phyloP scores from a whole-genome alignment of 164 flowering plant species.

The Vitis cinerea region DNA sequence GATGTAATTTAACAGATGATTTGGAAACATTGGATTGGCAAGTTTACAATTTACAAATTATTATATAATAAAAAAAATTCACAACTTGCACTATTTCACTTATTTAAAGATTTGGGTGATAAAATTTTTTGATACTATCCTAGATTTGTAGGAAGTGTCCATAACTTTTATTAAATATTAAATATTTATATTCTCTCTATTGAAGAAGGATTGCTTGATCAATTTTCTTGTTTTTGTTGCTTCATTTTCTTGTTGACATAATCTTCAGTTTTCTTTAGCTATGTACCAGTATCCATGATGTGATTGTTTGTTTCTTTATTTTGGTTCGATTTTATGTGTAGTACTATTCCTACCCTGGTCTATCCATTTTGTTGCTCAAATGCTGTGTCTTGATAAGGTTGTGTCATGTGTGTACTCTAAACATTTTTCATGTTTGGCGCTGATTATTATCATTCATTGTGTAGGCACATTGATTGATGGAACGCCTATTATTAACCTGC shows the following conservation, averaged over 20 bases:
- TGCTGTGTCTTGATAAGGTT: not conserved
- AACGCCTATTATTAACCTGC: constrained; percentile 76
- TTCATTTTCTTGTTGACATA: not conserved
- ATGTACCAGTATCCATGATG: not conserved
- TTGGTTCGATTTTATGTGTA: not conserved
- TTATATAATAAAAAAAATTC: too few species aligned
- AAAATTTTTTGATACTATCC: too few species aligned
- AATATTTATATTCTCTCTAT: too few species aligned
- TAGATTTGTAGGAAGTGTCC: too few species aligned
- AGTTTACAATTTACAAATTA: too few species aligned
- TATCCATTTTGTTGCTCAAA: not conserved
- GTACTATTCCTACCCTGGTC: not conserved
- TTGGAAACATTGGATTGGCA: too few species aligned
- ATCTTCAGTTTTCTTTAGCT: not conserved
- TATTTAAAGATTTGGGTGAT: not conserved
- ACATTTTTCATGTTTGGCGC: constrained; percentile 8
- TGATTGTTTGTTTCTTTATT: not conserved
- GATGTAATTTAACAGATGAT: too few species aligned
- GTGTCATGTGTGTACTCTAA: not conserved
- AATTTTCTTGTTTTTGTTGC: not conserved
- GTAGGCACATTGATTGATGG: constrained; percentile 78
- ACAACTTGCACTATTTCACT: too few species aligned
- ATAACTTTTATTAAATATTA: too few species aligned
- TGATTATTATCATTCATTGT: constrained; percentile 16
- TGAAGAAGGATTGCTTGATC: too few species aligned